phyloP scores from a whole-genome alignment of 306 rosid species.

The Cercis canadensis region DNA sequence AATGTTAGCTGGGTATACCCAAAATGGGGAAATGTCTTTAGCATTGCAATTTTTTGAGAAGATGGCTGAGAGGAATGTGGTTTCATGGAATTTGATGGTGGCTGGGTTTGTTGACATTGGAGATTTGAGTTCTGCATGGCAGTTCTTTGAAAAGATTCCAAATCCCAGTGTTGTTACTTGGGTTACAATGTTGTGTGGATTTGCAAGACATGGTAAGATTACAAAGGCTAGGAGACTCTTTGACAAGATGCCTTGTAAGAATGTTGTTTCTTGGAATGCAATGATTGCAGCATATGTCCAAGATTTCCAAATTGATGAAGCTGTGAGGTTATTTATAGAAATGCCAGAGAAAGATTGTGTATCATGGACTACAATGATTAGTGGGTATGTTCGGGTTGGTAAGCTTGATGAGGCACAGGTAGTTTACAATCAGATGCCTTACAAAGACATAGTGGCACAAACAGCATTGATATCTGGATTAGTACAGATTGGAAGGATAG shows the following conservation, averaged over 20 bases:
- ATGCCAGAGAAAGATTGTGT: conserved; percentile 73
- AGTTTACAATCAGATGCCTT: conserved; percentile 68
- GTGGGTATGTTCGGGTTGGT: conserved; percentile 67
- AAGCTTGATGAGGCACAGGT: conserved; percentile 70
- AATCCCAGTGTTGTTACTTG: conserved; percentile 61
- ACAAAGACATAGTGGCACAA: conserved; percentile 70
- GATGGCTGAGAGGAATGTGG: conserved; percentile 68
- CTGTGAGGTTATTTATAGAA: conserved; percentile 57
- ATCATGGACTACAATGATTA: conserved; percentile 87
- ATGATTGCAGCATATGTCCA: conserved; percentile 79
- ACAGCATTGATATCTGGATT: conserved; percentile 83
- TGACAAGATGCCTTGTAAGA: conserved; percentile 66
- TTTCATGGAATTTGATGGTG: conserved; percentile 83
- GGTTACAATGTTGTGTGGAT: conserved; percentile 80
- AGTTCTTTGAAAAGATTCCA: conserved; percentile 63
- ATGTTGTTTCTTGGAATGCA: conserved; percentile 89
- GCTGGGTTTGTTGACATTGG: conserved; percentile 66
- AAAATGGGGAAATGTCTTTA: conserved; percentile 66
- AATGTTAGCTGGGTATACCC: conserved; percentile 74
- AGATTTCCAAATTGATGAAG: conserved; percentile 65
- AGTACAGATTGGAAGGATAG: conserved; percentile 61
- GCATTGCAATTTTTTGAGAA: conserved; percentile 64
- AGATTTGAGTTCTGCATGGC: conserved; percentile 75
- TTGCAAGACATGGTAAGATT: conserved; percentile 63
- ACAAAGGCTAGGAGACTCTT: conserved; percentile 67